Base-by-base conservation (phyloP, 2,329 filamentous ascomycete species). In the Samsoniella hepiali region DNA sequence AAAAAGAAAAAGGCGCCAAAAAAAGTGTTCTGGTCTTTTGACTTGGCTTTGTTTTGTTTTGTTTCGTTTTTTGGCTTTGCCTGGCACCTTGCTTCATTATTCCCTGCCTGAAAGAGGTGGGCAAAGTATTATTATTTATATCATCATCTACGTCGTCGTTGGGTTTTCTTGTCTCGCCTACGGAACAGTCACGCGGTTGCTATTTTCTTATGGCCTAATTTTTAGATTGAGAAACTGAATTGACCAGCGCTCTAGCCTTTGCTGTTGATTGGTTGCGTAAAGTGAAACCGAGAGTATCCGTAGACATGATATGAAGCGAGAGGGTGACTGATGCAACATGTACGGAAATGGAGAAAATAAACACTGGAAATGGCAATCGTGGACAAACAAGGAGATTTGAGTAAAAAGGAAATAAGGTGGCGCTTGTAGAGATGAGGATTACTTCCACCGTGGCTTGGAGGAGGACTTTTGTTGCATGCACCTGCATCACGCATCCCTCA, bases 191-290 rank as follows among this genome's bases (percentile, higher is more conserved):
- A 22, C 17, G 54, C 31, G 50, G 3, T 11, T 6, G 50, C 50
- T 40, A 31, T 29, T 36, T 38, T 22, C 34, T 31, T n/a, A 32
- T 17, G 44, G 44, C 31, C 11, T 38, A 7, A 22, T 34, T 49
- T 49, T 38, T 49, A 58, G 56, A 58, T 49, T 49, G 56, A 58
- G 31, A 5, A 58, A 38, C 32, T 50, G 13, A 57, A 45, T 57
- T 40, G 57, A 42, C 44, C 32, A 9, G 57, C n/a, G 22, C 17
- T 32, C 10, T n/a, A 7, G 11, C 27, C 3, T 4, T 31, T 40
- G 31, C 13, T 44, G 3, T 1, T 58, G 3, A 10, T 27, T 27
- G 31, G 22, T 45, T 17, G 8, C 27, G 13, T 42, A 13, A 27
- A 49, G 29, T 22, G 55, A 47, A 34, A 31, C 9, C n/a, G 29